Evolutionary conservation across 2,329 filamentous ascomycete species (phyloP).

Genomic region (Alternaria hordeiaustralica): DNA sequence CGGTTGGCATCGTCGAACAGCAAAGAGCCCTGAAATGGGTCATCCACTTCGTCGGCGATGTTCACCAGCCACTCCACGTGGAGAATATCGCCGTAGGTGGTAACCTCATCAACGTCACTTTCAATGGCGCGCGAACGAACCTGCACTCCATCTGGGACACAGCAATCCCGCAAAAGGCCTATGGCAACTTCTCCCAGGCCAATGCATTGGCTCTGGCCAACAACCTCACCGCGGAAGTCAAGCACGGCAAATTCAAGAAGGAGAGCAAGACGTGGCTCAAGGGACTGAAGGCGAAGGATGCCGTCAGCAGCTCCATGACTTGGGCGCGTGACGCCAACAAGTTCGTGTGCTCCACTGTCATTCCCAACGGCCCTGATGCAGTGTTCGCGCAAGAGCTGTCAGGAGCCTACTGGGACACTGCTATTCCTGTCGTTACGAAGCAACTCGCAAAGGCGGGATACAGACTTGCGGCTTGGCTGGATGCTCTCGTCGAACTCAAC

Average conservation of each 20-base stretch:
- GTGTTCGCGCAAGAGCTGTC: slow-evolving; percentile 49
- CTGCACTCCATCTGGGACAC: slow-evolving; percentile 56
- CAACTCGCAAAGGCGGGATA: slow-evolving; percentile 54
- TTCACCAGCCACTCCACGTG: slow-evolving; percentile 72
- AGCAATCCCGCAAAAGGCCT: slow-evolving; percentile 52
- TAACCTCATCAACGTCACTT: slow-evolving; percentile 54
- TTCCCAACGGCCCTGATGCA: slow-evolving; percentile 47
- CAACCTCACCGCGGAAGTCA: slow-evolving; percentile 47
- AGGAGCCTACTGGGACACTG: slow-evolving; percentile 45
- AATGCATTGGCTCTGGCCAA: slow-evolving; percentile 50
- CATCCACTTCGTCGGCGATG: slow-evolving; percentile 70
- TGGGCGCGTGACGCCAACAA: slow-evolving; percentile 55
- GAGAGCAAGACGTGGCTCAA: slow-evolving; percentile 44
- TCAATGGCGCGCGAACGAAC: slow-evolving; percentile 50
- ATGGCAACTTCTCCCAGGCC: slow-evolving; percentile 48
- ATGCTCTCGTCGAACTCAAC: slow-evolving; percentile 33
- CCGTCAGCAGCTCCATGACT: slow-evolving; percentile 45
- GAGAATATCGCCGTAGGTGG: slow-evolving; percentile 56
- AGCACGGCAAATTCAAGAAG: slow-evolving; percentile 47
- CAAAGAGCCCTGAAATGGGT: slow-evolving; percentile 58
- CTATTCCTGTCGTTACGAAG: slow-evolving; percentile 49
- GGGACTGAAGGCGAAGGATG: slow-evolving; percentile 46
- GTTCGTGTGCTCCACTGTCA: slow-evolving; percentile 52
- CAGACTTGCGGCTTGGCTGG: slow-evolving; percentile 41
- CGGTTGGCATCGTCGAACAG: slow-evolving; percentile 41